phyloP scores from a whole-genome alignment of 2,329 filamentous ascomycete species.

The Ophiostoma sp. region DNA sequence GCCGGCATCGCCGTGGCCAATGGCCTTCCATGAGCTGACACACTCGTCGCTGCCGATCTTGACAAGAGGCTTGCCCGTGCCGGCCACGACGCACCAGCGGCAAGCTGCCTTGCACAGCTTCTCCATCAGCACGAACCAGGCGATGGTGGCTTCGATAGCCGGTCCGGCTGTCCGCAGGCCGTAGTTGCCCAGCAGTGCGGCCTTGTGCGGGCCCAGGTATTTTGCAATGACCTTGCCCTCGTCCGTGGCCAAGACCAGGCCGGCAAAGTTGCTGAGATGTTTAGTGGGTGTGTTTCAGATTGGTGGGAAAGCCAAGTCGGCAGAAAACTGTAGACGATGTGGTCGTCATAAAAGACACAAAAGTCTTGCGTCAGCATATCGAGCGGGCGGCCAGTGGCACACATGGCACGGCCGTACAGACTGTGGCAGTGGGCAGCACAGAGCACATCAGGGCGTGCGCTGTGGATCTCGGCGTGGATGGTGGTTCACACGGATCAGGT shows the following conservation, averaged over 20 bases:
- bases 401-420: conserved; percentile 52
- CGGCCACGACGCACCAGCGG: conserved; percentile 54
- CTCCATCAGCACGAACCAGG: conserved; percentile 57
- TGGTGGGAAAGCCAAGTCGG: too few relatives aligned
- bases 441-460: conserved; percentile 50
- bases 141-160: conserved; percentile 60
- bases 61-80: conserved; percentile 35
- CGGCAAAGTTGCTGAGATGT: conserved; percentile 44
- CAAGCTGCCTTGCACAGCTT: conserved; percentile 61
- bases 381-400: conserved; percentile 48
- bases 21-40: conserved; percentile 26
- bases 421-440: conserved; percentile 56
- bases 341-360: conserved; percentile 51
- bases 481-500: conserved; percentile 56
- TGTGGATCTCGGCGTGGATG: conserved; percentile 56
- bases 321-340: conserved; percentile 44
- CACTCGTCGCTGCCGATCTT: conserved; percentile 36
- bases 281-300: neutral
- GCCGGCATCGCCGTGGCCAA: conserved; percentile 25
- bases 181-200: conserved; percentile 55
- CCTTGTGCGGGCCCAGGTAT: conserved; percentile 41
- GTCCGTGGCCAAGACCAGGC: conserved; percentile 52
- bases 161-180: conserved; percentile 56
- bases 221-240: conserved; percentile 52
- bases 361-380: conserved; percentile 58